Conservation (phyloP, 2,329 filamentous ascomycete genomes). For the Thelonectria discophora region DNA sequence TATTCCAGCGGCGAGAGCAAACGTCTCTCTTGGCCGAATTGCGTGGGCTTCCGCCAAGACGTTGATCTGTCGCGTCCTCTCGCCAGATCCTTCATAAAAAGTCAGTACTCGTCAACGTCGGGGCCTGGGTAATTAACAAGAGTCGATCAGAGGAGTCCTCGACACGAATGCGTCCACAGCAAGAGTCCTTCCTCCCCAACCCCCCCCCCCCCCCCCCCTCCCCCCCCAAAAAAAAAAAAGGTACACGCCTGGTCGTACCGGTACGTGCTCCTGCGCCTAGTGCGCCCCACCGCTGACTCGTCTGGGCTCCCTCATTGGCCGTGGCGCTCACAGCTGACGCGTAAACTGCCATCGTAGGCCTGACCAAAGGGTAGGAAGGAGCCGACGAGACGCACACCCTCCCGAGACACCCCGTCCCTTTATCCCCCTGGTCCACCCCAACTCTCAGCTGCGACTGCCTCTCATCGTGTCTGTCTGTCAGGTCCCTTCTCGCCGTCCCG, state of each 20-base stretch:
- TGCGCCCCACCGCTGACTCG: constrained; percentile 33
- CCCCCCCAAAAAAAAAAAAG: no score
- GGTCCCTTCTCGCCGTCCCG: constrained; percentile 32
- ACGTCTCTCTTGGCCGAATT: constrained; percentile 7
- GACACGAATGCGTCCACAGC: constrained; percentile 7
- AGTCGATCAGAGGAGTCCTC: constrained; percentile 20
- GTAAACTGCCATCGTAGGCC: constrained; percentile 48
- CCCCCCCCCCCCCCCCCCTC: neutral
- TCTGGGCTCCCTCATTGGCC: constrained; percentile 42
- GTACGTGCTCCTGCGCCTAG: constrained; percentile 42
- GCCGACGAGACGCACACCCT: constrained; percentile 43
- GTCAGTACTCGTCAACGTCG: constrained; percentile 20
- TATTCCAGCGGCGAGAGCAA: constrained; percentile 8
- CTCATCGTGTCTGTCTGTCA: constrained; percentile 26
- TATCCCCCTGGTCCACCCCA: constrained; percentile 47
- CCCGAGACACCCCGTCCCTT: constrained; percentile 46
- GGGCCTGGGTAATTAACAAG: constrained; percentile 23
- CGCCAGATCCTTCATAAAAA: constrained; percentile 8
- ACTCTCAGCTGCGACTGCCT: constrained; percentile 40
- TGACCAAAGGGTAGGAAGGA: constrained; percentile 40
- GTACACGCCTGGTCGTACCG: constrained; percentile 37
- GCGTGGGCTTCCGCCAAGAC: constrained; percentile 20
- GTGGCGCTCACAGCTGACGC: constrained; percentile 47
- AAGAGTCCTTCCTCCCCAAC: neutral
- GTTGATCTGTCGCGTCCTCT: constrained; percentile 8